phyloP scores from a whole-genome alignment of 2,329 filamentous ascomycete species.

The Scortechinia acanthostroma region DNA sequence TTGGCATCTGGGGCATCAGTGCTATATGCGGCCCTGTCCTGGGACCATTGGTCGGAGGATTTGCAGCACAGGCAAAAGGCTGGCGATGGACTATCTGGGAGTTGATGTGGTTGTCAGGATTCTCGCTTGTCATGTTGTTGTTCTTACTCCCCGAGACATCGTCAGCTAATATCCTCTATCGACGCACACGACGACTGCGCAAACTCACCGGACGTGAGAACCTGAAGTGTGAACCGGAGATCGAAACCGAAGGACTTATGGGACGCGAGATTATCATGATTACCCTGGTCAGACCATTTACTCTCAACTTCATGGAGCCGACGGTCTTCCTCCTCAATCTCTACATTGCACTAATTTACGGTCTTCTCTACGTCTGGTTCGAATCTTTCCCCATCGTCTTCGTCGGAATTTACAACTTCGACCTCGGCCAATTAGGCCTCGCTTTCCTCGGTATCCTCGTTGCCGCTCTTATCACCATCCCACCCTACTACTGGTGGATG shows the following conservation, averaged over 20 bases:
- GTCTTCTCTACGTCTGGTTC: conserved; percentile 16
- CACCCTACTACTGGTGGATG: conserved; percentile 56
- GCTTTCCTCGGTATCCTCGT: conserved; percentile 7
- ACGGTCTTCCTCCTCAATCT: conserved; percentile 34
- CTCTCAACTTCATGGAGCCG: conserved; percentile 29
- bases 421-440: conserved; percentile 4
- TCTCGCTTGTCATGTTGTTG: conserved; percentile 53
- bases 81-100: conserved; percentile 64
- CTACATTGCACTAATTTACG: conserved; percentile 16
- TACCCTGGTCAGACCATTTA: neutral
- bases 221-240: neutral
- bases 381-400: conserved; percentile 15
- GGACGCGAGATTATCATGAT: neutral
- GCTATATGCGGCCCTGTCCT: conserved; percentile 37
- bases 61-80: conserved; percentile 42
- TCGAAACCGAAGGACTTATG: neutral
- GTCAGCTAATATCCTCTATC: conserved; percentile 48
- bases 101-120: conserved; percentile 52
- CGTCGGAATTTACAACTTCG: conserved; percentile 13
- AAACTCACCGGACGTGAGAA: conserved; percentile 45
- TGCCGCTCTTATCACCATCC: conserved; percentile 43
- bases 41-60: conserved; percentile 53
- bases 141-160: conserved; percentile 59
- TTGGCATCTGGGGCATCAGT: neutral
- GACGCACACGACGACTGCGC: conserved; percentile 52